Percentiles rank a stretch among this genome's conserved stretches.
These are phyloP conservation scores for Marasmius fiardii DNA, from an alignment of 1,284 basidiomycete species.

Conservation along the genomic window DNA sequence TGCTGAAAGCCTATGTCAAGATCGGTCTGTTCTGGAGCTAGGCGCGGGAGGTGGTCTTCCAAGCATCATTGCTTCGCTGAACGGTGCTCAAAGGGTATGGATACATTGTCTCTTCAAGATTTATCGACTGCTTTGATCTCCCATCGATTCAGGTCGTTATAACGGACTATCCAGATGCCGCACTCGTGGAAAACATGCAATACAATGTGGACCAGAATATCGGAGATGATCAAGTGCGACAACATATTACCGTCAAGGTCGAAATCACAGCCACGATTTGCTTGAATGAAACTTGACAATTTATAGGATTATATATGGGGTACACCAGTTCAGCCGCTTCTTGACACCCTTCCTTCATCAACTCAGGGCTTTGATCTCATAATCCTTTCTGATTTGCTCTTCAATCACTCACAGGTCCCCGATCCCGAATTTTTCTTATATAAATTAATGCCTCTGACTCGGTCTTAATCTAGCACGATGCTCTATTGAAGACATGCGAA, in stretches of 20 bases:
- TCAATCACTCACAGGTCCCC: constrained; percentile 78
- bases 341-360: constrained; percentile 33
- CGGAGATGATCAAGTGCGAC: constrained; percentile 20
- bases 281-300: not conserved
- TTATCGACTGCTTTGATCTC: not conserved
- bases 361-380: constrained; percentile 68
- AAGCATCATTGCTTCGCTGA: constrained; percentile 68
- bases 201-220: constrained; percentile 70
- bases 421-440: not conserved
- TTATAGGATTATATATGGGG: constrained; percentile 91
- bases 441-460: not conserved
- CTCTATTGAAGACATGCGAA: constrained; percentile 78
- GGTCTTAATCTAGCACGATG: constrained; percentile 62
- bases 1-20: constrained; percentile 34
- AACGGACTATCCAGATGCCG: constrained; percentile 89
- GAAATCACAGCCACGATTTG: constrained; percentile 5
- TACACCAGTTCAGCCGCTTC: constrained; percentile 52
- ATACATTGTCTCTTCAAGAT: constrained; percentile 12
- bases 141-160: constrained; percentile 58
- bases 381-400: constrained; percentile 89
- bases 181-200: constrained; percentile 76
- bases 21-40: constrained; percentile 73
- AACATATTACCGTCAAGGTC: constrained; percentile 49
- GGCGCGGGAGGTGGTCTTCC: constrained; percentile 94
- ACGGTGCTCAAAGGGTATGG: constrained; percentile 59